Conservation (phyloP, 805 yeast species). For the Zygosaccharomyces lentus region DNA sequence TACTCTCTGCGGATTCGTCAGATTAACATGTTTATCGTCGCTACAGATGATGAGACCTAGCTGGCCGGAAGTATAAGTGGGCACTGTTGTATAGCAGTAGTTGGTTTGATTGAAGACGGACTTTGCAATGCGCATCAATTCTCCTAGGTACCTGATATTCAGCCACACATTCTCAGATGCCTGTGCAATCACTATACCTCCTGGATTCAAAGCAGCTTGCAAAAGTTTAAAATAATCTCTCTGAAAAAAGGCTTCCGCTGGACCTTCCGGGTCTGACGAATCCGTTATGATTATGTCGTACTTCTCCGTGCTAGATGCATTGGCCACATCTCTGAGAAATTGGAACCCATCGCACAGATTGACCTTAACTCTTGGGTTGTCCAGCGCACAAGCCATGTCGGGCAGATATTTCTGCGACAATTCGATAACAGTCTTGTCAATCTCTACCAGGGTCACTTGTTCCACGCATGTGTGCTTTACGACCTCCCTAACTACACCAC, state of each 20-base stretch:
- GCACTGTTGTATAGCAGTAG: constrained; percentile 77
- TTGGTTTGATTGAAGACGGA: constrained; percentile 57
- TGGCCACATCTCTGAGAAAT: constrained; percentile 46
- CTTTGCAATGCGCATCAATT: constrained; percentile 45
- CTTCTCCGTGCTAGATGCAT: constrained; percentile 38
- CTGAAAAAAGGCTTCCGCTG: constrained; percentile 87
- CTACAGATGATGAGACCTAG: constrained; percentile 73
- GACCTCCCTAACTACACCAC: constrained; percentile 87
- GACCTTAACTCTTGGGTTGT: constrained; percentile 62
- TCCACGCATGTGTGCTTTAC: constrained; percentile 68
- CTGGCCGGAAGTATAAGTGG: constrained; percentile 86
- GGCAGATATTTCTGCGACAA: constrained; percentile 71
- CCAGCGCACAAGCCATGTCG: constrained; percentile 61
- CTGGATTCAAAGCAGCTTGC: constrained; percentile 53
- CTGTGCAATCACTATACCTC: constrained; percentile 76
- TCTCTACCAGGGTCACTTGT: constrained; percentile 75
- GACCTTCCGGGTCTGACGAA: constrained; percentile 93
- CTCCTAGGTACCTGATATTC: constrained; percentile 49
- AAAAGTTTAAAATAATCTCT: constrained; percentile 68
- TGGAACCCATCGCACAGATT: constrained; percentile 81
- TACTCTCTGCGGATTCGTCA: constrained; percentile 51
- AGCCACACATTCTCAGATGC: constrained; percentile 75
- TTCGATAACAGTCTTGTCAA: constrained; percentile 76
- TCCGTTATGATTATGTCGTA: constrained; percentile 87
- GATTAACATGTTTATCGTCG: constrained; percentile 44